Evolutionary conservation across 768 basidiomycete species (phyloP).

Genomic region (Suillus variegatus): DNA sequence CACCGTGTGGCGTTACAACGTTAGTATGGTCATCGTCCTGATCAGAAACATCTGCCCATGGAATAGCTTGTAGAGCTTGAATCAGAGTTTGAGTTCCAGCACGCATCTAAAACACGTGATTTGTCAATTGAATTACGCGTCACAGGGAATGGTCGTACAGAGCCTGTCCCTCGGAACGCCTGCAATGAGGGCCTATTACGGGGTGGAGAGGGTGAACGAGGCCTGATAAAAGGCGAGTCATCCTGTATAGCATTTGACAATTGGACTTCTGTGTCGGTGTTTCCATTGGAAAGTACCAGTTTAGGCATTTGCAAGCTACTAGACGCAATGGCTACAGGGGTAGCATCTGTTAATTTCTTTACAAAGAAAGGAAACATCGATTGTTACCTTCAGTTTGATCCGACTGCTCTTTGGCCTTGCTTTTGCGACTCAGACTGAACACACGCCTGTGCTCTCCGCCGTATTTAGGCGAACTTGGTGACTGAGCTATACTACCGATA

Average conservation of each 20-base stretch:
- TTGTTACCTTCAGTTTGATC: slow-evolving; percentile 32
- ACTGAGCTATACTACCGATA: slow-evolving; percentile 42
- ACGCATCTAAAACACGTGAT: slow-evolving; percentile 59
- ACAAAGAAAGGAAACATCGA: neutral
- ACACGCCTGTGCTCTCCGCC: slow-evolving; percentile 47
- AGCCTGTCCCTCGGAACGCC: slow-evolving; percentile 67
- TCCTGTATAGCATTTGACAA: slow-evolving; percentile 31
- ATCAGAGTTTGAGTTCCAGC: slow-evolving; percentile 88
- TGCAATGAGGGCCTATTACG: slow-evolving; percentile 47
- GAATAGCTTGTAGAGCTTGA: slow-evolving; percentile 84
- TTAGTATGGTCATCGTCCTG: slow-evolving; percentile 62
- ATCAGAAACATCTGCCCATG: slow-evolving; percentile 71
- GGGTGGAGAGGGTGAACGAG: slow-evolving; percentile 61
- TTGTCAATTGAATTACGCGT: slow-evolving; percentile 12
- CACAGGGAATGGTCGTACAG: slow-evolving; percentile 47
- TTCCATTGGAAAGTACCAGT: slow-evolving; percentile 11
- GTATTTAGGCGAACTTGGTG: slow-evolving; percentile 31
- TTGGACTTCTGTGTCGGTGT: slow-evolving; percentile 9
- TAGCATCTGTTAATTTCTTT: neutral
- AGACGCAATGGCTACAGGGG: slow-evolving; percentile 5
- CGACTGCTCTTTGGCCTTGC: slow-evolving; percentile 43
- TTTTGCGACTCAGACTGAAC: slow-evolving; percentile 57
- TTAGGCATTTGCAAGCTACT: slow-evolving; percentile 23
- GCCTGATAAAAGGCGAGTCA: slow-evolving; percentile 71
- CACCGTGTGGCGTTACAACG: slow-evolving; percentile 39